phyloP scores from a whole-genome alignment of 2,329 filamentous ascomycete genomes.

The Thielaviopsis punctulata region DNA sequence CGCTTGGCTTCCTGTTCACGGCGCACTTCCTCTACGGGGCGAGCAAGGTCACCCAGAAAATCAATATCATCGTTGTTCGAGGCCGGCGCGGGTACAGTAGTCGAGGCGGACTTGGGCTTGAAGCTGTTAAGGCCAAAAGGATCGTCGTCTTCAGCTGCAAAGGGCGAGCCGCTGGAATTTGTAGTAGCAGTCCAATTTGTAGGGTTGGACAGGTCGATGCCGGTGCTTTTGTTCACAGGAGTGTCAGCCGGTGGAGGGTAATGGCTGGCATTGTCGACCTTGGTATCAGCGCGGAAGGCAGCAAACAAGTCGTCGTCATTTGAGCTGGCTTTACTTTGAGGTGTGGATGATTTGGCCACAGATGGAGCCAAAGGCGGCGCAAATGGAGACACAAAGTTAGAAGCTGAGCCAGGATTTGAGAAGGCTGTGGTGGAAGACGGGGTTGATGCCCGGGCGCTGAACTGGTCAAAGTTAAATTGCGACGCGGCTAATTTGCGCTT shows the following conservation, averaged over 20 bases:
- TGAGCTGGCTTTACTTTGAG: slow-evolving; percentile 2
- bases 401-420: background rate
- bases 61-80: slow-evolving; percentile 40
- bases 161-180: slow-evolving; percentile 18
- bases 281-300: slow-evolving; percentile 47
- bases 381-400: slow-evolving; percentile 13
- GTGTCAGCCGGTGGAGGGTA: slow-evolving; percentile 33
- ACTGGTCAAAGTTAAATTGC: slow-evolving; percentile 56
- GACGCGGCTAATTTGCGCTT: slow-evolving; percentile 52
- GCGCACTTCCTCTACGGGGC: slow-evolving; percentile 46
- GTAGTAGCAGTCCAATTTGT: slow-evolving; percentile 32
- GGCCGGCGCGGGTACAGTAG: slow-evolving; percentile 16
- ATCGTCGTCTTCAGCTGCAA: slow-evolving; percentile 60
- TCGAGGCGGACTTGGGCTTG: slow-evolving; percentile 20
- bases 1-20: slow-evolving; percentile 21
- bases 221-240: slow-evolving; percentile 22
- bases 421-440: slow-evolving; percentile 23
- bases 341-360: background rate
- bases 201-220: slow-evolving; percentile 36
- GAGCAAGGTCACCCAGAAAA: slow-evolving; percentile 45
- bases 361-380: slow-evolving; percentile 23
- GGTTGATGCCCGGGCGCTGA: slow-evolving; percentile 53
- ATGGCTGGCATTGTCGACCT: slow-evolving; percentile 48
- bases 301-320: slow-evolving; percentile 47
- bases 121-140: slow-evolving; percentile 66